phyloP scores from a whole-genome alignment of 768 basidiomycete species.

The Leccinum obscurum region DNA sequence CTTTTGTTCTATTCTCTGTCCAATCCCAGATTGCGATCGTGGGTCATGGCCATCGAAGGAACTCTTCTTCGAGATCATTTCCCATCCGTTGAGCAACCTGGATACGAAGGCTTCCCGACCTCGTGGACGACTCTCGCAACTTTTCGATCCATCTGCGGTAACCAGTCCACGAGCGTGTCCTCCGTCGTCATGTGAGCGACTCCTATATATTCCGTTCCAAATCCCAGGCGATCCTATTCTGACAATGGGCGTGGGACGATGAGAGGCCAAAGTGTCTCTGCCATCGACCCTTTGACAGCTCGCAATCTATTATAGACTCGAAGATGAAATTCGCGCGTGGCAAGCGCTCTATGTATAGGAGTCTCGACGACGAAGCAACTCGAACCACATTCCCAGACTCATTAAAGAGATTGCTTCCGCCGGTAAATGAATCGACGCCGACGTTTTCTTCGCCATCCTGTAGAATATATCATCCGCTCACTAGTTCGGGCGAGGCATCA shows the following conservation, averaged over 20 bases:
- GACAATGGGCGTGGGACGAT: slow-evolving; percentile 9
- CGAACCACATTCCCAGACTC: slow-evolving; percentile 13
- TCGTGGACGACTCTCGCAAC: not conserved
- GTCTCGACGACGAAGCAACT: slow-evolving; percentile 6
- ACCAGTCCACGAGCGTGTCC: not conserved
- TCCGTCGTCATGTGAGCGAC: not conserved
- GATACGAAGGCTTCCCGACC: not conserved
- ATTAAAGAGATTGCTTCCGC: slow-evolving; percentile 4
- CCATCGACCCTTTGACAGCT: not conserved
- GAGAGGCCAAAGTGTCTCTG: not conserved
- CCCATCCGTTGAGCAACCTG: slow-evolving; percentile 8
- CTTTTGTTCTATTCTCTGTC: not conserved
- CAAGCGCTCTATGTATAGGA: not conserved
- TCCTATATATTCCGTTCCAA: not conserved
- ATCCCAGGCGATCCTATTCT: not conserved
- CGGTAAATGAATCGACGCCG: not conserved
- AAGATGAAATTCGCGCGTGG: slow-evolving; percentile 10
- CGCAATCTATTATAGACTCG: not conserved
- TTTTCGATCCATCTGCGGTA: slow-evolving; percentile 1
- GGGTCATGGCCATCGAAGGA: not conserved
- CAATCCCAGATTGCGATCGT: slow-evolving; percentile 17
- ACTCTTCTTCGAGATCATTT: slow-evolving; percentile 2
- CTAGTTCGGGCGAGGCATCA: not conserved
- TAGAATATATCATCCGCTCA: not conserved
- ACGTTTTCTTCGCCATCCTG: not conserved